Evolutionary conservation across 768 basidiomycete species (phyloP), one percentile per base, ranked within the genome.

Genomic region (Hygrophoropsis aurantiaca): DNA sequence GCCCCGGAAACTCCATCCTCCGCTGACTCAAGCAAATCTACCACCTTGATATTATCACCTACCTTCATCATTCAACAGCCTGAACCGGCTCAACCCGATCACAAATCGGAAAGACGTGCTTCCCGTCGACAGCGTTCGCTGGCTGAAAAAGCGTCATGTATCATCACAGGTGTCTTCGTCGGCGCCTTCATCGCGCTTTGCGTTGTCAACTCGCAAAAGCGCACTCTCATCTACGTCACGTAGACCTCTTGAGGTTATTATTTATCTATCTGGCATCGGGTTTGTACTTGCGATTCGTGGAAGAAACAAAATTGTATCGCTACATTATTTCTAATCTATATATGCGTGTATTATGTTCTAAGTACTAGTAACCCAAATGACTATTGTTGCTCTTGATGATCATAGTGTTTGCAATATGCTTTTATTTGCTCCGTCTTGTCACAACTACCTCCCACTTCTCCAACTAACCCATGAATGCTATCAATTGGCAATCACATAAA

Each of bases 131-230:
- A 60, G 30, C 59, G 55, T 53, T 63, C 63, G 26, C 33, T 63
- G 21, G 9, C 54, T 21, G 66, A 63, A 49, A 67, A 71, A 38
- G 73, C 75, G 42, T 77, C 77, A 40, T 74, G 72, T 56, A 61
- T 78, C 42, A 60, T 79, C 46, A 75, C 82, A 18, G 84, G 84
- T 30, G 79, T 86, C 55, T 66, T 86, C 40, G 64, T 81, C 38
- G 81, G 81, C 35, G 73, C 80, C 20, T 76, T 80, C 53, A 68
- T 81, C 55, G 74, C 81, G 16, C 65, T 82, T 24, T 80, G 72
- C 53, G 60, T 79, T 50, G 53, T 79, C 47, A 73, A 73, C 21
- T 68, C 68, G 27, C 78, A 77, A 52, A 67, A 74, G 46, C 68
- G 78, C 45, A 73, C 75, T 23, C 67, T 80, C 53, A 66, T 73